phyloP scores from a whole-genome alignment of 2,329 filamentous ascomycete genomes.

The Botrytis fragariae region DNA sequence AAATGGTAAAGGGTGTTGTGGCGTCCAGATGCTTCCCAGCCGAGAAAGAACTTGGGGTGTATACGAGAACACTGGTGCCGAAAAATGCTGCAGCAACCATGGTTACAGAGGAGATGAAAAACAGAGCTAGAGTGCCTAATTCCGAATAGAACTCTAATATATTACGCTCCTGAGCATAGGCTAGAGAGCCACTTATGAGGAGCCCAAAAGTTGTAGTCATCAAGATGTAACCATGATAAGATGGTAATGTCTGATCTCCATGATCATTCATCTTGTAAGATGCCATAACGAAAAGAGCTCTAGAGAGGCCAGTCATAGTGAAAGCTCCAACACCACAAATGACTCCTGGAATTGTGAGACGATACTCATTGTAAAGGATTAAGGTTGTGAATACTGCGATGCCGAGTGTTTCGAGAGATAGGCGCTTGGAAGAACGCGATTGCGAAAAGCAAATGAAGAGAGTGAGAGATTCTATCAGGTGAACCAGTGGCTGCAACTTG shows the following conservation, averaged over 20 bases:
- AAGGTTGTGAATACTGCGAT: slow-evolving; percentile 20
- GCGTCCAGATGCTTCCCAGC: slow-evolving; percentile 20
- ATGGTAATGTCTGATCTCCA: not conserved
- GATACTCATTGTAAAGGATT: slow-evolving; percentile 33
- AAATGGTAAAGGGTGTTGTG: slow-evolving; percentile 15
- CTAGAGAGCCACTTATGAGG: slow-evolving; percentile 23
- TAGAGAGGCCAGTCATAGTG: slow-evolving; percentile 27
- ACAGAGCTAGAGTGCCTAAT: not conserved
- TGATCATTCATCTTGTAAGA: not conserved
- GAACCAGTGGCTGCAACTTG: slow-evolving; percentile 28
- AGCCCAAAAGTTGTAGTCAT: slow-evolving; percentile 32
- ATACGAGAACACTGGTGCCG: slow-evolving; percentile 27
- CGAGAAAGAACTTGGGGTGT: slow-evolving; percentile 29
- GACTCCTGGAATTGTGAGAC: slow-evolving; percentile 34
- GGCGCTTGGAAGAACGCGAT: not conserved
- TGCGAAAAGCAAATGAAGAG: slow-evolving; percentile 12
- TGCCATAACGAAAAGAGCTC: slow-evolving; percentile 25
- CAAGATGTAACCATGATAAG: slow-evolving; percentile 25
- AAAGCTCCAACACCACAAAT: slow-evolving; percentile 27
- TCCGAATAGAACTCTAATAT: not conserved
- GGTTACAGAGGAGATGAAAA: slow-evolving; percentile 8
- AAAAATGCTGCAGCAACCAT: slow-evolving; percentile 25
- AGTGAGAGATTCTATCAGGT: slow-evolving; percentile 29
- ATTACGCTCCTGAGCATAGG: slow-evolving; percentile 9
- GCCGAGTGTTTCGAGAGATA: slow-evolving; percentile 26